phyloP scores from a whole-genome alignment of 805 yeast species.

The Candida sakaeoensis region DNA sequence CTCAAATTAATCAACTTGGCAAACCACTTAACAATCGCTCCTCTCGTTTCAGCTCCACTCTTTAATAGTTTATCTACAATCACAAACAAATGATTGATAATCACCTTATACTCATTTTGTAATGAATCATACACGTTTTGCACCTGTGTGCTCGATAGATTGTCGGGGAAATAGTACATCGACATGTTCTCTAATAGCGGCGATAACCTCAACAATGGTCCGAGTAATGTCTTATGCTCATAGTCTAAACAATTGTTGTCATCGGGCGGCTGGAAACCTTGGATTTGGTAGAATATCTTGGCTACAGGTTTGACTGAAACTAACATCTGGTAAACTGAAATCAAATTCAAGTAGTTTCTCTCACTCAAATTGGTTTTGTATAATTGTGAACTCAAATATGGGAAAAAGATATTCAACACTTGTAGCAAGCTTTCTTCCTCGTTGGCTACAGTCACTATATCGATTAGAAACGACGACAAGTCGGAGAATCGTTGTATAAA shows the following conservation, averaged over 20 bases:
- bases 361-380: slow-evolving; percentile 44
- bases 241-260: slow-evolving; percentile 44
- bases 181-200: slow-evolving; percentile 60
- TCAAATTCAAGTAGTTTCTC: slow-evolving; percentile 46
- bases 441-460: slow-evolving; percentile 53
- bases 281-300: slow-evolving; percentile 51
- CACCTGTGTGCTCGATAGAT: slow-evolving; percentile 33
- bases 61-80: slow-evolving; percentile 74
- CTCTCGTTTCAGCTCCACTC: slow-evolving; percentile 63
- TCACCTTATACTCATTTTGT: slow-evolving; percentile 58
- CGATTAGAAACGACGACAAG: slow-evolving; percentile 44
- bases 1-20: slow-evolving; percentile 73
- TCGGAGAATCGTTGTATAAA: slow-evolving; percentile 21
- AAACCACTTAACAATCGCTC: slow-evolving; percentile 62
- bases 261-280: slow-evolving; percentile 48
- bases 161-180: slow-evolving; percentile 38
- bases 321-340: slow-evolving; percentile 56
- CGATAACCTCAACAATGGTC: slow-evolving; percentile 72
- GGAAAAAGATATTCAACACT: slow-evolving; percentile 51
- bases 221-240: slow-evolving; percentile 65
- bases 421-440: slow-evolving; percentile 67
- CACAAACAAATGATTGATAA: slow-evolving; percentile 60
- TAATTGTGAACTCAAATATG: slow-evolving; percentile 36
- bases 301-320: slow-evolving; percentile 62
- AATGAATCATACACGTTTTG: slow-evolving; percentile 53